Conservation (phyloP, 2,329 filamentous ascomycete species). For the Hypocreales sp. region DNA sequence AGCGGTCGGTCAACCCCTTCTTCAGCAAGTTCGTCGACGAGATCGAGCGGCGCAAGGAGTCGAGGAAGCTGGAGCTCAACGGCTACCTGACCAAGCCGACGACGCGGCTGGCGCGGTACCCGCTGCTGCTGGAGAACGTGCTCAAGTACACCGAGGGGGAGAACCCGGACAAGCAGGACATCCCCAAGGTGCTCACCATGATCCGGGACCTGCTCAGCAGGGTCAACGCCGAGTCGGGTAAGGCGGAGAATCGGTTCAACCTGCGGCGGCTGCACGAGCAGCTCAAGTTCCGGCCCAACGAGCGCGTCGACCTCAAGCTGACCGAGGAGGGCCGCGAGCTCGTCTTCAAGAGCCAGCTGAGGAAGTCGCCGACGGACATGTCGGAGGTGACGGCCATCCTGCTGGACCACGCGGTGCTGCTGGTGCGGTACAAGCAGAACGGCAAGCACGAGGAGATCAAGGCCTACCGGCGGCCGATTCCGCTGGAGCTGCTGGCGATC, state of each 20-base stretch:
- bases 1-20: constrained; percentile 69
- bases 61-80: constrained; percentile 89
- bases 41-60: constrained; percentile 90
- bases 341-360: constrained; percentile 86
- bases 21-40: constrained; percentile 93
- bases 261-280: constrained; percentile 82
- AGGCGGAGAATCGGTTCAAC: constrained; percentile 96
- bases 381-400: constrained; percentile 88
- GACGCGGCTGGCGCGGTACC: constrained; percentile 86
- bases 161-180: constrained; percentile 79
- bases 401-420: constrained; percentile 87
- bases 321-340: constrained; percentile 88
- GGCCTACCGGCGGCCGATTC: constrained; percentile 87
- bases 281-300: constrained; percentile 77
- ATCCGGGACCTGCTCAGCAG: constrained; percentile 77
- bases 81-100: constrained; percentile 97
- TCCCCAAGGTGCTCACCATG: constrained; percentile 73
- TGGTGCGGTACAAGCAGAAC: constrained; percentile 80
- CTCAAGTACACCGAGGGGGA: constrained; percentile 82
- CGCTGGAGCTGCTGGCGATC: constrained; percentile 82
- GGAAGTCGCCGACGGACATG: constrained; percentile 78
- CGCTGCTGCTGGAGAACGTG: constrained; percentile 79
- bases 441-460: constrained; percentile 92
- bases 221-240: constrained; percentile 91
- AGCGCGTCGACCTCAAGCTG: constrained; percentile 84